These are phyloP conservation scores for Leishmania lainsoni DNA, from an alignment of 208 protist species.

Conservation along the genomic window DNA sequence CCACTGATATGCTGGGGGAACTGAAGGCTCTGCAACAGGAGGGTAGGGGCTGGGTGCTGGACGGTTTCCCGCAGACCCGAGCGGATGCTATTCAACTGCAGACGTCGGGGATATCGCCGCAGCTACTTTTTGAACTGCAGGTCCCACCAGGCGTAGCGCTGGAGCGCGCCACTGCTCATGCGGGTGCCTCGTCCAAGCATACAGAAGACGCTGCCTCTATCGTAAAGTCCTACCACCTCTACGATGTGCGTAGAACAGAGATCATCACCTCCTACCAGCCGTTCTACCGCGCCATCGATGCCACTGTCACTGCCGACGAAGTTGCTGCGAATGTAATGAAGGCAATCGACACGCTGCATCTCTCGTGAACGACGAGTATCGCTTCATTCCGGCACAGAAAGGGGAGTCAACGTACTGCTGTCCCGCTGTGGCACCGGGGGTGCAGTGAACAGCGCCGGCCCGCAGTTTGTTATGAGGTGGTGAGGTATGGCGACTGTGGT, in stretches of 20 bases:
- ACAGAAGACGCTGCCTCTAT: background rate
- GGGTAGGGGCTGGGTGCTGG: slow-evolving; percentile 77
- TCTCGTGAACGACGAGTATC: background rate
- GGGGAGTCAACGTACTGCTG: background rate
- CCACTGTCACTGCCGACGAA: background rate
- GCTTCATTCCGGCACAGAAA: background rate
- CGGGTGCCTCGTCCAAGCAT: background rate
- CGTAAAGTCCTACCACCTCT: slow-evolving; percentile 12
- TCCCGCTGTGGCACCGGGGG: background rate
- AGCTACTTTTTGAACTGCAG: slow-evolving; percentile 73
- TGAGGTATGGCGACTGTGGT: background rate
- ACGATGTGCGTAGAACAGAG: slow-evolving; percentile 26
- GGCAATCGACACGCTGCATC: slow-evolving; percentile 14
- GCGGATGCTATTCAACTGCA: slow-evolving; percentile 83
- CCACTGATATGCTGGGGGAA: slow-evolving; percentile 53
- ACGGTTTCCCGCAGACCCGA: slow-evolving; percentile 79
- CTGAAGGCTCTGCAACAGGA: slow-evolving; percentile 42
- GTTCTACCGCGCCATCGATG: slow-evolving; percentile 16
- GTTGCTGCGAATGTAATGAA: slow-evolving; percentile 1
- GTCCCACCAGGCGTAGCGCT: slow-evolving; percentile 41
- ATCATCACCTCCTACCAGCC: slow-evolving; percentile 19
- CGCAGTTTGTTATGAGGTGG: background rate
- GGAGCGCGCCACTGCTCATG: slow-evolving; percentile 16
- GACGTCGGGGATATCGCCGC: slow-evolving; percentile 60
- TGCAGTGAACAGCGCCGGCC: background rate